Evolutionary conservation across 78 protist genomes (phyloP).

Genomic region (Protostelium mycophagum): DNA sequence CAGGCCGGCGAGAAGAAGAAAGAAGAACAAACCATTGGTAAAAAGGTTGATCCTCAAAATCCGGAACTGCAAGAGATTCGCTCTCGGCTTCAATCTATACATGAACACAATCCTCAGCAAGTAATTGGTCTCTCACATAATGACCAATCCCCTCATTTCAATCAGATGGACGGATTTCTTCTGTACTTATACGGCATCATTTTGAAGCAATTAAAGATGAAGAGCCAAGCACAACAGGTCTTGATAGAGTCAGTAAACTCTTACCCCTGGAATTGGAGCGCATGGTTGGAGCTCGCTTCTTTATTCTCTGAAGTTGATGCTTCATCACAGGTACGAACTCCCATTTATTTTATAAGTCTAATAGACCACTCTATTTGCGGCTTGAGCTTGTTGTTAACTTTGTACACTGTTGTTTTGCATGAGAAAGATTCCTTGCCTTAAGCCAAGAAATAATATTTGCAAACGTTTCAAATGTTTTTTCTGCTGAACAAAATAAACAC

Average conservation of each 20-base stretch:
- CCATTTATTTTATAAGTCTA: constrained; percentile 36
- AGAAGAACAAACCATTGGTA: constrained; percentile 21
- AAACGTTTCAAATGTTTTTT: too few relatives aligned
- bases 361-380: too few relatives aligned
- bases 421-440: too few relatives aligned
- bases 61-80: constrained; percentile 6
- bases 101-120: not conserved
- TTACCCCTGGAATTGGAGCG: constrained; percentile 66
- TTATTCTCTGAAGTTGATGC: constrained; percentile 17
- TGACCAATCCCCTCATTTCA: not conserved
- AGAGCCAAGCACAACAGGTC: not conserved
- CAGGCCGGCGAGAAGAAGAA: constrained; percentile 32
- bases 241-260: constrained; percentile 17
- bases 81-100: not conserved
- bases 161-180: constrained; percentile 22
- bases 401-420: too few relatives aligned
- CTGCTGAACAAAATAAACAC: too few relatives aligned
- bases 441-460: too few relatives aligned
- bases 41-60: not conserved
- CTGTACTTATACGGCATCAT: constrained; percentile 29
- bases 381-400: too few relatives aligned
- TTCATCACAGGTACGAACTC: constrained; percentile 17
- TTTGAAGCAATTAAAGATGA: constrained; percentile 13
- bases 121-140: not conserved
- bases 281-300: constrained; percentile 47